A percentile compares a stretch with the other conserved stretches of the same genome.
Conservation (phyloP, 345 rosid genomes). For the Citrus unshiu region DNA sequence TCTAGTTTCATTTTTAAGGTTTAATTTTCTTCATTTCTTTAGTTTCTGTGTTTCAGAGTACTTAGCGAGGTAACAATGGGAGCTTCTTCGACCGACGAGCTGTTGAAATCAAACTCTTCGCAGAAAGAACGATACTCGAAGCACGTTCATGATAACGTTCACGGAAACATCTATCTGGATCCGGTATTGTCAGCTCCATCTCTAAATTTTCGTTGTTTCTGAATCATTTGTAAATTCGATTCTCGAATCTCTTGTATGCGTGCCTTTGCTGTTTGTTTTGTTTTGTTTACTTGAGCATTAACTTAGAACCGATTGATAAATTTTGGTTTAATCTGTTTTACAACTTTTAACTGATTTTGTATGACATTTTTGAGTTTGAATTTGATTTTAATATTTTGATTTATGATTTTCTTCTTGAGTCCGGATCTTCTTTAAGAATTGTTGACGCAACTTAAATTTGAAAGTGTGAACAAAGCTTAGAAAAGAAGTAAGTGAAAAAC, state of each 20-base stretch:
- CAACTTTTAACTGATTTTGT: not conserved
- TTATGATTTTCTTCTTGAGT: not conserved
- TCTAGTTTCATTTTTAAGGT: not conserved
- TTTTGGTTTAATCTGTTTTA: not conserved
- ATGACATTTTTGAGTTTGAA: not conserved
- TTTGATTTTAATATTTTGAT: not conserved
- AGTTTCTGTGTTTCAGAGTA: not conserved
- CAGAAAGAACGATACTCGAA: constrained; percentile 36
- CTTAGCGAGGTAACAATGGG: constrained; percentile 11
- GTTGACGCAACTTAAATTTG: not conserved
- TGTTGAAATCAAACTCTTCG: not conserved
- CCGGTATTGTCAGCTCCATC: constrained; percentile 25
- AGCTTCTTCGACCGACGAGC: not conserved
- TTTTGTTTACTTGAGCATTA: not conserved
- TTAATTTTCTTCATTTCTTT: not conserved
- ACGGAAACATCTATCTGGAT: constrained; percentile 52
- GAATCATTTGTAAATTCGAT: not conserved
- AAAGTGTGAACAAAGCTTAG: not conserved
- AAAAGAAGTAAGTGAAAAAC: not conserved
- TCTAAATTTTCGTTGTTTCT: not conserved
- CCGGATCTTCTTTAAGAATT: too few relatives aligned
- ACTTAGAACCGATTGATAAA: not conserved
- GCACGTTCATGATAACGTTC: constrained; percentile 54
- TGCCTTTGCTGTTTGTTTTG: not conserved
- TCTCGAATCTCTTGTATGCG: not conserved